Base-by-base conservation (phyloP, 768 basidiomycete genomes). In the Mycena maculata region DNA sequence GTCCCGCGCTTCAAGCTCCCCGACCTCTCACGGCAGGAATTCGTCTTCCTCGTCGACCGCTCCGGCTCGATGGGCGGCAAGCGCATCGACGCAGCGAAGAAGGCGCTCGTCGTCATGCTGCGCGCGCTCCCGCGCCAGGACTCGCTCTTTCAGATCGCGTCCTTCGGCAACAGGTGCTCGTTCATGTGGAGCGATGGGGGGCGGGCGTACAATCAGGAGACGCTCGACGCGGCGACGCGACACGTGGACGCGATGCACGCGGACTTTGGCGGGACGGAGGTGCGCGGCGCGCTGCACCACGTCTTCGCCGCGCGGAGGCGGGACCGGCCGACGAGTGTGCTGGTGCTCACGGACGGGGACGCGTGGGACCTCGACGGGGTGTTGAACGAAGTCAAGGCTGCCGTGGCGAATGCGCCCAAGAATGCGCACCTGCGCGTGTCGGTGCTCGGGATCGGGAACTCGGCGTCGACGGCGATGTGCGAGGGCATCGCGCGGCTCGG, bases 341-440 rank as follows among this genome's bases (percentile, higher is more conserved):
- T 87, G 54, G 63, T 86, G 11, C 76, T 86, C 4, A 86, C 86
- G 5, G 86, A 85, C 49, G 85, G 85, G 15, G 68, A 77, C 33
- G 74, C 70, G 16, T 71, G 70, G 60, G 65, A 69, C 9, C 2
- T 31, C 0, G 55, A 74, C 13, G 41, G 63, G 0, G 54, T 76
- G 4, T 22, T 63, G 27, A 27, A 23, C n/a, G 62, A 64, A 27
- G 60, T 63, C 13, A 23, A 73, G 8, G 44, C 60, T 2, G 78
- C 76, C 10, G 70, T 82, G 12, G 62, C 13, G 3, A 44, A 39
- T 20, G 72, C 80, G 15, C 55, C 72, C 6, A 33, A 68, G 1
- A 42, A 72, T 0, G 77, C 78, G 0, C 72, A 74, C 16, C 36
- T 82, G 6, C 82, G 86, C 3, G 71, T 85, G 6, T 87, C 85